Percentiles rank a stretch among this genome's conserved stretches.
Conservation (phyloP, 768 basidiomycete species). For the Tylopilus balloui region DNA sequence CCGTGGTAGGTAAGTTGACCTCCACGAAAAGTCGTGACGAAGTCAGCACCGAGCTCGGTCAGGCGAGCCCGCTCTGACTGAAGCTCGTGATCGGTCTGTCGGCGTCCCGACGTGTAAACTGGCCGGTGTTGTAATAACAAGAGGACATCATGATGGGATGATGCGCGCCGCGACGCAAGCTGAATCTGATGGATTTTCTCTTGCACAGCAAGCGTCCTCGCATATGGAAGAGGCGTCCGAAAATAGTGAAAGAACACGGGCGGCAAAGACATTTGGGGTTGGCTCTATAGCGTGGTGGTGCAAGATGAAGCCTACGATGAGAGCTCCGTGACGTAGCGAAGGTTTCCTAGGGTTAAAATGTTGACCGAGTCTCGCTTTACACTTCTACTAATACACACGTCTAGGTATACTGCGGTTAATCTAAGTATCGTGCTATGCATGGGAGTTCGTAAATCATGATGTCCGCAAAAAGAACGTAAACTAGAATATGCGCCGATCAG, state of each 20-base stretch:
- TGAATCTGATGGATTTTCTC: constrained; percentile 67
- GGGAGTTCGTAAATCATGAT: too few species aligned
- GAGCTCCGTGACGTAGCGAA: too few species aligned
- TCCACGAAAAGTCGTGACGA: constrained; percentile 75
- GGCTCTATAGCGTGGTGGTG: too few species aligned
- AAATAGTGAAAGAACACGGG: constrained; percentile 80
- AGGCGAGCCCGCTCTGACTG: constrained; percentile 60
- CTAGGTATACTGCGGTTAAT: too few species aligned
- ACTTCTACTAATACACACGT: too few species aligned
- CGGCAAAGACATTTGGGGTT: constrained; percentile 34
- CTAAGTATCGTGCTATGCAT: too few species aligned
- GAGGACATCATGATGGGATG: constrained; percentile 55
- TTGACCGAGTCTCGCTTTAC: too few species aligned
- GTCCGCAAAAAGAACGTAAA: too few species aligned
- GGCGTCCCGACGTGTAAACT: constrained; percentile 91
- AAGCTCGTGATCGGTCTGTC: constrained; percentile 64
- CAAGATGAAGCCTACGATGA: too few species aligned
- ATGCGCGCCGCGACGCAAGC: constrained; percentile 46
- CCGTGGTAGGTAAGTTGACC: constrained; percentile 97
- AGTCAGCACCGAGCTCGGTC: constrained; percentile 80
- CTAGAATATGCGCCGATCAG: too few species aligned
- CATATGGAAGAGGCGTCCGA: constrained; percentile 72
- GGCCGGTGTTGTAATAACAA: constrained; percentile 87
- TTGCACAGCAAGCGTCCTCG: constrained; percentile 61
- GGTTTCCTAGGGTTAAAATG: too few species aligned